Evolutionary conservation across 2,329 filamentous ascomycete species (phyloP).

Genomic region (Ascochyta fabae): DNA sequence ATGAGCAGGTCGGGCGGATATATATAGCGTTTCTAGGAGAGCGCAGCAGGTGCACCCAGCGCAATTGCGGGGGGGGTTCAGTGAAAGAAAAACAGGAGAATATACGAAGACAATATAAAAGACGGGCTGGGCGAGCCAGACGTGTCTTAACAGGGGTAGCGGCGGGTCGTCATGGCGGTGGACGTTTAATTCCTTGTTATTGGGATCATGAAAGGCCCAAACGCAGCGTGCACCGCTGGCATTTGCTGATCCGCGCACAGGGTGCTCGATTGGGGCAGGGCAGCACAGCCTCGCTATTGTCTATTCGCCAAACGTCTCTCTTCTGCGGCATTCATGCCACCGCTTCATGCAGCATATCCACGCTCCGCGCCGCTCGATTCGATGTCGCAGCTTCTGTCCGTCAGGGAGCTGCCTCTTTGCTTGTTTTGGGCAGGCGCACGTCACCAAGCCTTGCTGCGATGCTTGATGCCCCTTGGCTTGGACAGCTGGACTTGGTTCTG

Average conservation of each 20-base stretch:
- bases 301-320: slow-evolving; percentile 12
- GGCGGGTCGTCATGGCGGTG: slow-evolving; percentile 27
- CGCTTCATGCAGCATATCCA: slow-evolving; percentile 5
- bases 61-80: slow-evolving; percentile 14
- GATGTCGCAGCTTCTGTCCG: not conserved
- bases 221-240: slow-evolving; percentile 12
- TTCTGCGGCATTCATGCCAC: slow-evolving; percentile 9
- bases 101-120: slow-evolving; percentile 11
- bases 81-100: slow-evolving; percentile 2
- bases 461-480: slow-evolving; percentile 36
- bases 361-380: slow-evolving; percentile 8
- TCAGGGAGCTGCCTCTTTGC: slow-evolving; percentile 1
- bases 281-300: slow-evolving; percentile 11
- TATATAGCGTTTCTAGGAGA: slow-evolving; percentile 22
- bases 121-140: slow-evolving; percentile 11
- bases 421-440: slow-evolving; percentile 22
- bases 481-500: slow-evolving; percentile 20
- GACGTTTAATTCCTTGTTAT: slow-evolving; percentile 30
- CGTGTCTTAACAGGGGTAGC: slow-evolving; percentile 9
- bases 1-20: not conserved
- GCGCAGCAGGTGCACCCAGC: slow-evolving; percentile 17
- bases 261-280: slow-evolving; percentile 14
- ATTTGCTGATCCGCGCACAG: slow-evolving; percentile 12
- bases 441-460: slow-evolving; percentile 37
- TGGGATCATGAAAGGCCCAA: slow-evolving; percentile 13